Evolutionary conservation across 257 asterid genomes (phyloP), one percentile per base, ranked within the genome.

Genomic region (Penstemon eatonii): DNA sequence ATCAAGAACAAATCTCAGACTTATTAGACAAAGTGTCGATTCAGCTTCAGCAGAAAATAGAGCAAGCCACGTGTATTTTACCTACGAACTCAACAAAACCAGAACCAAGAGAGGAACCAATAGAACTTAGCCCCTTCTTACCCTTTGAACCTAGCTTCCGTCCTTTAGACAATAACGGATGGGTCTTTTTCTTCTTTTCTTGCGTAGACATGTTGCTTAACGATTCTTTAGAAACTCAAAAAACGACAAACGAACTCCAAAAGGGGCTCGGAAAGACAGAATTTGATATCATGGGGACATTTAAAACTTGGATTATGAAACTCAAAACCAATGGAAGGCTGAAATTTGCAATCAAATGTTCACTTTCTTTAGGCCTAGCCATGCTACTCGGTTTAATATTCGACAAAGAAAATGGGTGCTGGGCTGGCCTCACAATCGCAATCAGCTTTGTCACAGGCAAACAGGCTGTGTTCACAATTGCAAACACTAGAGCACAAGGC

Each of bases 351-450:
- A 41, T 71, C 69, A 87, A 81, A 59, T 87, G 94, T 44, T 84
- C 96, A 0, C 63, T 88, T 13, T 80, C 95, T 33, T 53, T 90
- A 46, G 84, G 92, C 19, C 73, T 88, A 25, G 93, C 97, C 7
- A 72, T 83, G 72, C 77, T 88, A n/a, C 66, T 78, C 1, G 90
- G 97, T 38, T 43, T 86, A 67, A 65, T 71, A 37, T 81, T 84
- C 46, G 78, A 84, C 73, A 79, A 66, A 40, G 79, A 76, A 52
- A 80, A 86, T 5, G 87, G 87, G 4, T 83, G 83, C 57, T 90
- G 97, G 97, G 79, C 94, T 0, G 96, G 96, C n/a, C 87, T 90
- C 39, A 66, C 85, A 7, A 77, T 88, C 15, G 96, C 96, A 55
- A 85, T 86, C 79, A 80, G 94, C 70, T 80, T 86, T 51, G 88